phyloP scores from a whole-genome alignment of 2,329 filamentous ascomycete species.

The Bipolaris victoriae region DNA sequence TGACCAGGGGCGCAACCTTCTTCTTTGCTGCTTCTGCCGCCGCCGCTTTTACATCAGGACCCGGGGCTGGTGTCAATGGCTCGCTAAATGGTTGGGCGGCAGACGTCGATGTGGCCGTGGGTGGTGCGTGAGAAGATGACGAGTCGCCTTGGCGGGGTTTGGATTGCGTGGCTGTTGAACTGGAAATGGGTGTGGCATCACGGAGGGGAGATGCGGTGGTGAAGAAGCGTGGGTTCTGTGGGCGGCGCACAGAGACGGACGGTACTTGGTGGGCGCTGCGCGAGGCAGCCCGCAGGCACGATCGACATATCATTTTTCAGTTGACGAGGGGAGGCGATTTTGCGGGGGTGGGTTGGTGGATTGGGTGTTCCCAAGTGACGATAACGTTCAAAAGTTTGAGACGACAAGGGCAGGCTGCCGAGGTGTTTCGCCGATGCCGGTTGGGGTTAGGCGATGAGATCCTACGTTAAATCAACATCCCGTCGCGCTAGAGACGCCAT shows the following conservation, averaged over 20 bases:
- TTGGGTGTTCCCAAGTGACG: neutral
- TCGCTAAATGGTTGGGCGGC: conserved; percentile 56
- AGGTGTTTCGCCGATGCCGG: conserved; percentile 19
- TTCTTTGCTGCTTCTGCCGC: conserved; percentile 35
- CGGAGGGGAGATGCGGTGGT: conserved; percentile 29
- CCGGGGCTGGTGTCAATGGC: conserved; percentile 38
- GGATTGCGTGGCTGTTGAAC: conserved; percentile 32
- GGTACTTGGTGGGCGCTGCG: conserved; percentile 34
- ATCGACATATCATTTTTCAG: conserved; percentile 49
- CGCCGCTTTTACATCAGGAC: conserved; percentile 32
- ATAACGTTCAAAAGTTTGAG: conserved; percentile 25
- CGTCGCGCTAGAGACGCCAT: neutral
- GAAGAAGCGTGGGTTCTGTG: conserved; percentile 34
- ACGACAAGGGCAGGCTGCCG: conserved; percentile 12
- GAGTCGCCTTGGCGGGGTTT: conserved; percentile 33
- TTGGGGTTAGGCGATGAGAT: conserved; percentile 2
- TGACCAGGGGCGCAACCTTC: conserved; percentile 40
- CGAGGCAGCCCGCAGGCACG: conserved; percentile 46
- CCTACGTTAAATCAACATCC: neutral
- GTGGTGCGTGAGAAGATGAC: conserved; percentile 40
- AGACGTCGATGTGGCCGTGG: conserved; percentile 53
- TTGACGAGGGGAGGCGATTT: conserved; percentile 3
- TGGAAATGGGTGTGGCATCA: conserved; percentile 36
- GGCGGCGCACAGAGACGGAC: conserved; percentile 4
- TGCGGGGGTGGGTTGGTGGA: neutral